These are phyloP conservation scores for Camellia granthamiana DNA, from an alignment of 148 eudicot genomes.

Conservation along the genomic window DNA sequence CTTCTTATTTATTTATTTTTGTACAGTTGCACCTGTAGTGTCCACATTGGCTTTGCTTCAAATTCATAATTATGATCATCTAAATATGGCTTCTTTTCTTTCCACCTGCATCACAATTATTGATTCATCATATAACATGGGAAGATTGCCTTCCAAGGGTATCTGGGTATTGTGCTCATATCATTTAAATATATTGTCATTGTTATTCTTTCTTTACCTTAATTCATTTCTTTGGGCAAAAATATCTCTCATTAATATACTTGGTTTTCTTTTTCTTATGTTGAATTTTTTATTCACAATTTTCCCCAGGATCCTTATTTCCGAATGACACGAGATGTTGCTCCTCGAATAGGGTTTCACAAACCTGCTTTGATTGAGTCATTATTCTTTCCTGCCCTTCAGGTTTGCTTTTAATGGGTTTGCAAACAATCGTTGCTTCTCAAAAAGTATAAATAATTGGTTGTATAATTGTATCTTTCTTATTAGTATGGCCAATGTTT, in stretches of 20 bases:
- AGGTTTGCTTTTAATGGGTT: constrained; percentile 36
- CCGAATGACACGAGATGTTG: constrained; percentile 95
- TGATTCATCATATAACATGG: not conserved
- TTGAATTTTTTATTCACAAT: constrained; percentile 4
- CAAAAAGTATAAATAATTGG: not conserved
- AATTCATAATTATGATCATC: not conserved
- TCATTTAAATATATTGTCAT: no score
- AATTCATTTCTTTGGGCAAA: no score
- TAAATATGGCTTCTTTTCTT: not conserved
- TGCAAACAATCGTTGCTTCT: not conserved
- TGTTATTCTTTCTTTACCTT: no score
- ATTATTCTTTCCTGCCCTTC: constrained; percentile 90
- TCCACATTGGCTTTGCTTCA: not conserved
- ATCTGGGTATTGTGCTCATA: no score
- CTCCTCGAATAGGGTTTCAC: constrained; percentile 82
- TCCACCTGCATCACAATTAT: not conserved
- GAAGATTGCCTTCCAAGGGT: not conserved
- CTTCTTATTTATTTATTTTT: no score
- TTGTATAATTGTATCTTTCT: not conserved
- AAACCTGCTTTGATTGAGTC: constrained; percentile 93
- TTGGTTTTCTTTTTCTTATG: no score
- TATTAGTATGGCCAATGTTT: not conserved
- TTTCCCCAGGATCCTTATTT: constrained; percentile 86
- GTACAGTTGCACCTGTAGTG: no score
- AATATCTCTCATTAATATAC: no score